Evolutionary conservation across 2,329 filamentous ascomycete genomes (phyloP).

Genomic region (Pseudomassariella vexata): DNA sequence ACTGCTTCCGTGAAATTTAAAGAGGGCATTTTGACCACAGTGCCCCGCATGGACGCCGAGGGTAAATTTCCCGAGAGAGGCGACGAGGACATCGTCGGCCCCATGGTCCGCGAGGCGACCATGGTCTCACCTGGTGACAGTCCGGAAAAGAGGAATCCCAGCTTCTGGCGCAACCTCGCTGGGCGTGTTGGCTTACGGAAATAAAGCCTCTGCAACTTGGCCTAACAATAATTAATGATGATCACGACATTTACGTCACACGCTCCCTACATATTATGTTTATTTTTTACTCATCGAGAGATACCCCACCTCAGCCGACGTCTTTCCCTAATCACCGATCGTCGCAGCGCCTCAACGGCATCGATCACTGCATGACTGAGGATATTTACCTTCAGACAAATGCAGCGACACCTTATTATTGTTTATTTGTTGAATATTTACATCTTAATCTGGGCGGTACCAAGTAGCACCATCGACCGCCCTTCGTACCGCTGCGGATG

Average conservation of each 20-base stretch:
- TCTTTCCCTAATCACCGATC: slow-evolving; percentile 1
- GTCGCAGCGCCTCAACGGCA: slow-evolving; percentile 1
- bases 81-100: slow-evolving; percentile 88
- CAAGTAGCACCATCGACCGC: background rate
- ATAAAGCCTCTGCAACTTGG: slow-evolving; percentile 6
- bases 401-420: slow-evolving; percentile 2
- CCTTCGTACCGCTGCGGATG: background rate
- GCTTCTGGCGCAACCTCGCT: slow-evolving; percentile 26
- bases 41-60: slow-evolving; percentile 65
- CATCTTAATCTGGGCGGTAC: slow-evolving; percentile 2
- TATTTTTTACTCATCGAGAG: slow-evolving; percentile 1
- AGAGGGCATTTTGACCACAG: slow-evolving; percentile 54
- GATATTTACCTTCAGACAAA: slow-evolving; percentile 1
- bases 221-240: slow-evolving; percentile 1
- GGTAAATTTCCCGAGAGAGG: slow-evolving; percentile 86
- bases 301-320: slow-evolving; percentile 7
- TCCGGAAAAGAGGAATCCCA: slow-evolving; percentile 18
- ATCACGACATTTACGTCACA: slow-evolving; percentile 3
- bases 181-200: slow-evolving; percentile 23
- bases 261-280: slow-evolving; percentile 5
- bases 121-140: slow-evolving; percentile 34
- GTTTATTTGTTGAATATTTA: slow-evolving; percentile 5
- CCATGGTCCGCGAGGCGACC: slow-evolving; percentile 65
- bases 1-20: slow-evolving; percentile 39
- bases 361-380: background rate